phyloP scores from a whole-genome alignment of 768 basidiomycete genomes.

The Suillus weaverae region DNA sequence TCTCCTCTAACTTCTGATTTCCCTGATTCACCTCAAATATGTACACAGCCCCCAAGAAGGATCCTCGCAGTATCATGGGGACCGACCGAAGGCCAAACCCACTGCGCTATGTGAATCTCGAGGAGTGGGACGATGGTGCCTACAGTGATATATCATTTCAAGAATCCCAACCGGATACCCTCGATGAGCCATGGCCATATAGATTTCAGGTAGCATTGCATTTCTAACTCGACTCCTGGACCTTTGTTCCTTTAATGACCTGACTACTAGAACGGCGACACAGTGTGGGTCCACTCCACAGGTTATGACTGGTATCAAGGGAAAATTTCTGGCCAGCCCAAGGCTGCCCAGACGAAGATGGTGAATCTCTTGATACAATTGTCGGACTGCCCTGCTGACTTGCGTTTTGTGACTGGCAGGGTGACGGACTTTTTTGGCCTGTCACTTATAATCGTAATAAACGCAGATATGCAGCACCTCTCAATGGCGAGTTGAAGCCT shows the following conservation, averaged over 20 bases:
- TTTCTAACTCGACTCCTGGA: not conserved
- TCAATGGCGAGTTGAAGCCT: slow-evolving; percentile 69
- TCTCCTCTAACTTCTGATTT: not conserved
- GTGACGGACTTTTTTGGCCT: slow-evolving; percentile 53
- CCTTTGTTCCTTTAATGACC: slow-evolving; percentile 5
- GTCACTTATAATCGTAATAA: slow-evolving; percentile 44
- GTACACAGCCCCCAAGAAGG: not conserved
- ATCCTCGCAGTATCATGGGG: slow-evolving; percentile 4
- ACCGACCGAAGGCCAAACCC: slow-evolving; percentile 4
- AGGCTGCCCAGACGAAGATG: slow-evolving; percentile 46
- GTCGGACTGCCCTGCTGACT: not conserved
- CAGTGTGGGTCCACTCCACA: slow-evolving; percentile 52
- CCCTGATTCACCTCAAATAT: slow-evolving; percentile 1
- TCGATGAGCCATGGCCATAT: slow-evolving; percentile 54
- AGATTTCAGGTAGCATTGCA: slow-evolving; percentile 41
- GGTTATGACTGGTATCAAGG: slow-evolving; percentile 54
- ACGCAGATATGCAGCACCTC: slow-evolving; percentile 62
- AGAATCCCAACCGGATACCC: slow-evolving; percentile 36
- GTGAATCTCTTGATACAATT: slow-evolving; percentile 32
- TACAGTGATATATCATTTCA: slow-evolving; percentile 19
- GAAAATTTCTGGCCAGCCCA: slow-evolving; percentile 45
- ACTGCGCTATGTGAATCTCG: slow-evolving; percentile 24
- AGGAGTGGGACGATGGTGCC: slow-evolving; percentile 25
- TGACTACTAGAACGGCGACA: slow-evolving; percentile 40
- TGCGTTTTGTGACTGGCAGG: slow-evolving; percentile 31